Evolutionary conservation across 192 early-diverging fungal genomes (phyloP), one percentile per base, ranked within the genome.

Genomic region (Mycoemilia scoparia): DNA sequence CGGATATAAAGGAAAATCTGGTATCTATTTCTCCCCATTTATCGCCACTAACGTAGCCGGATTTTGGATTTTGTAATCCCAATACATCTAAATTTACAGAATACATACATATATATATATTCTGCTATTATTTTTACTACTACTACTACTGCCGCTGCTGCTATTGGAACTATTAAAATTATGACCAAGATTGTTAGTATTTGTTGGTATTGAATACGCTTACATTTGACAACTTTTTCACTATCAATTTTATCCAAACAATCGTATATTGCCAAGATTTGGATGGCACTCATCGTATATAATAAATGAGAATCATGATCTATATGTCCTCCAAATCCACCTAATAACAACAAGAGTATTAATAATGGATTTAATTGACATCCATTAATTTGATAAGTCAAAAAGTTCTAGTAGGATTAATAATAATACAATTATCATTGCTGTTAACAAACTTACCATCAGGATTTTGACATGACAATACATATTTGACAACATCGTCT

Each of bases 11-110:
- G 3, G 76, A 72, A 46, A 98, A 98, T 33, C 93, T 65, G 0
- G 88, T 87, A 46, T 98, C 93, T 16, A 83, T 69, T 46, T 98
- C 90, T 32, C 87, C 89, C 79, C 82, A 96, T 8, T 57, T 52
- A 54, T 98, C 93, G 8, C 93, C 93, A 7, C 63, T 60, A 42
- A 96, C 84, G n/a, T 79, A 77, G 2, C 90, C 87, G 15, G 67
- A 66, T 13, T 56, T 54, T 3, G 49, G 53, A 24, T 76, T 40
- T 35, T 88, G 80, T 13, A 75, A 41, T 2, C 49, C 51, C 1
- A 39, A 39, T 25, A 93, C 70, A 49, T 75, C 82, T 84, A 43
- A 1, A 18, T 3, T 1, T 7, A 49, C 21, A 2, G 32, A 32
- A 13, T 16, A 8, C 20, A 32, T 31, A 10, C 7, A 34, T 4